Evolutionary conservation across 495 filamentous ascomycete species (phyloP).

Genomic region (Xylaria venustula): DNA sequence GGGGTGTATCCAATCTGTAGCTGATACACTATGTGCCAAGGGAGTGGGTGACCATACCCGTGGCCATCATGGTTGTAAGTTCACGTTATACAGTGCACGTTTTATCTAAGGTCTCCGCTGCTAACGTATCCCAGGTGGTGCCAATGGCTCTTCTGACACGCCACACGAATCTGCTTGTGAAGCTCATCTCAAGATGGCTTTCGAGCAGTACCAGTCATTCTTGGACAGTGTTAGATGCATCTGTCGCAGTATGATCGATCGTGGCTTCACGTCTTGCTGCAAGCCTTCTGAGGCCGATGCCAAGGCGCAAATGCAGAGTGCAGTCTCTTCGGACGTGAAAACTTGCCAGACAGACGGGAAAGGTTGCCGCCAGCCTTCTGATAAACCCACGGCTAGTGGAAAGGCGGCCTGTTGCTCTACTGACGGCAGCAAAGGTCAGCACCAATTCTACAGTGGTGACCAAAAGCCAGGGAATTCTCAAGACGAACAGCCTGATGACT

Average conservation of each 20-base stretch:
- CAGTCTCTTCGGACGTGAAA: not conserved
- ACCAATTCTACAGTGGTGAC: not conserved
- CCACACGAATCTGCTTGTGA: not conserved
- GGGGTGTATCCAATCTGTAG: constrained; percentile 1
- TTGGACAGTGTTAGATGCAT: constrained; percentile 11
- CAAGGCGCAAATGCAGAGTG: not conserved
- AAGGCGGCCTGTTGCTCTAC: not conserved
- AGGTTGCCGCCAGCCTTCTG: not conserved
- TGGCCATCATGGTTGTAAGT: not conserved
- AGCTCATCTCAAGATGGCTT: constrained; percentile 8
- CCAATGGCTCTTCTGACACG: not conserved
- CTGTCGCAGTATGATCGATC: constrained; percentile 11
- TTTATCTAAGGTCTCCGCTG: not conserved
- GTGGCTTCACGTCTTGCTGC: constrained; percentile 10
- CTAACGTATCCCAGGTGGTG: not conserved
- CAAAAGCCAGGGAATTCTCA: not conserved
- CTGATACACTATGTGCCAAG: constrained; percentile 3
- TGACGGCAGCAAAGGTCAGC: not conserved
- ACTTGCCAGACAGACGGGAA: not conserved
- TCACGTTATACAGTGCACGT: not conserved
- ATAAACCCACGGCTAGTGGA: not conserved
- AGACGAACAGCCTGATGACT: not conserved
- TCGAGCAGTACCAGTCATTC: constrained; percentile 9
- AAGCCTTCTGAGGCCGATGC: not conserved
- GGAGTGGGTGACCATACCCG: not conserved